These are phyloP conservation scores for Heliocybe sulcata DNA, from an alignment of 1,284 basidiomycete genomes.

Conservation along the genomic window DNA sequence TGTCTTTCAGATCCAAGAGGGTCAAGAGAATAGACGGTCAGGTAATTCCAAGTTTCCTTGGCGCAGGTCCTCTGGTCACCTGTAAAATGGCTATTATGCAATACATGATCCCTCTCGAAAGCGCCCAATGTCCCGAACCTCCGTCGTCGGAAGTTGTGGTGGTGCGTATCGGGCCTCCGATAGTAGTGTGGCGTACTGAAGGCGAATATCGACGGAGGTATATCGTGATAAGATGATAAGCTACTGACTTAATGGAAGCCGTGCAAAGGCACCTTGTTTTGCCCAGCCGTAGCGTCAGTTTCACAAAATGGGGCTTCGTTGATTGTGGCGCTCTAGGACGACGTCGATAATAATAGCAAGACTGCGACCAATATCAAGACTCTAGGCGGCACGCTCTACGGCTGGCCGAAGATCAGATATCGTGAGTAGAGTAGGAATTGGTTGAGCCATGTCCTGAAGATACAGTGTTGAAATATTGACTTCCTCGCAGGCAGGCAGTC, in stretches of 20 bases:
- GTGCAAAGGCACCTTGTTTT: no score
- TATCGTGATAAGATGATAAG: constrained; percentile 1
- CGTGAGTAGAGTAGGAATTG: no score
- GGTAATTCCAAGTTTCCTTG: background rate
- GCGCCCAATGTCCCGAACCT: background rate
- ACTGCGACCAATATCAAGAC: background rate
- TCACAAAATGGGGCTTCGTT: background rate
- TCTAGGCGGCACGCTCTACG: no score
- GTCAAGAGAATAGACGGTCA: background rate
- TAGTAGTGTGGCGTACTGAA: no score
- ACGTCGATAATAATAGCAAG: background rate
- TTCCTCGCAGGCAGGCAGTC: no score
- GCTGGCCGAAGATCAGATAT: no score
- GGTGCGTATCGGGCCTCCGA: background rate
- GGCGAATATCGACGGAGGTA: background rate
- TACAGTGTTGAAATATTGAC: no score
- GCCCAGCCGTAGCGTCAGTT: background rate
- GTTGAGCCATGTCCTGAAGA: no score
- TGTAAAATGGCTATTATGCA: background rate
- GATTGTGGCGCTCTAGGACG: background rate
- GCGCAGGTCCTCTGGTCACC: background rate
- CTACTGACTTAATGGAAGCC: no score
- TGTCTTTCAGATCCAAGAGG: background rate
- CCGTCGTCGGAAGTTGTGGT: background rate
- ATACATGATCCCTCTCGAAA: background rate